phyloP scores from a whole-genome alignment of 2,329 filamentous ascomycete species.

The Aspergillus hiratsukae region DNA sequence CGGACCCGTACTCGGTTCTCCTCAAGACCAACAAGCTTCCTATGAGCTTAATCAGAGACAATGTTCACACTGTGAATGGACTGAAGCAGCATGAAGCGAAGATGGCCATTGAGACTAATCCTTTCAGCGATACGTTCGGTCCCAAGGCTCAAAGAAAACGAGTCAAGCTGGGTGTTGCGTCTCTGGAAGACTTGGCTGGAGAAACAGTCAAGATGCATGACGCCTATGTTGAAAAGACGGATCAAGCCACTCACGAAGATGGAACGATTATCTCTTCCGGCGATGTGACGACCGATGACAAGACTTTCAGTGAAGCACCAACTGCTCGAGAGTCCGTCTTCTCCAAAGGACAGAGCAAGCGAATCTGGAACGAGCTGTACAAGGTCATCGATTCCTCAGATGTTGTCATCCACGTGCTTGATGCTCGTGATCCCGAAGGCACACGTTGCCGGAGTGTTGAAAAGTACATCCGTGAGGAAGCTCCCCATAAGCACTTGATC shows the following conservation, averaged over 20 bases:
- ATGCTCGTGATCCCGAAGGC: constrained; percentile 83
- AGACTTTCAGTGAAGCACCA: constrained; percentile 42
- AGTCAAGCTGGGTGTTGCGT: constrained; percentile 80
- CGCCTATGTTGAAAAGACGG: constrained; percentile 72
- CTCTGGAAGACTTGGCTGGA: constrained; percentile 74
- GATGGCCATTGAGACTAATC: constrained; percentile 82
- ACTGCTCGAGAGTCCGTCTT: constrained; percentile 82
- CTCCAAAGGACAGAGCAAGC: constrained; percentile 88
- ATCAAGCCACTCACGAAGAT: constrained; percentile 72
- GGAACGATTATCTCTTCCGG: constrained; percentile 60
- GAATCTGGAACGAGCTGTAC: constrained; percentile 95
- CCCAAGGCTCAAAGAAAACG: constrained; percentile 90
- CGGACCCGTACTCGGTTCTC: constrained; percentile 90
- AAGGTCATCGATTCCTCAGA: constrained; percentile 95
- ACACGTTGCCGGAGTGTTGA: constrained; percentile 87
- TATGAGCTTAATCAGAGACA: constrained; percentile 87
- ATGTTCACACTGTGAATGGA: constrained; percentile 65
- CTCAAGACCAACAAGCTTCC: constrained; percentile 96
- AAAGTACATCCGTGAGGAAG: constrained; percentile 89
- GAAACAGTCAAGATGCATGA: constrained; percentile 77
- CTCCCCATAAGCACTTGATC: constrained; percentile 90
- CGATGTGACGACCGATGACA: constrained; percentile 43
- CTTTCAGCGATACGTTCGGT: constrained; percentile 85
- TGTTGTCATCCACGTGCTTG: constrained; percentile 90
- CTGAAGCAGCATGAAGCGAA: constrained; percentile 91